Percentiles rank a stretch among this genome's conserved stretches.
These are phyloP conservation scores for Pestalotiopsis sp. DNA, from an alignment of 2,329 filamentous ascomycete species.

Conservation along the genomic window DNA sequence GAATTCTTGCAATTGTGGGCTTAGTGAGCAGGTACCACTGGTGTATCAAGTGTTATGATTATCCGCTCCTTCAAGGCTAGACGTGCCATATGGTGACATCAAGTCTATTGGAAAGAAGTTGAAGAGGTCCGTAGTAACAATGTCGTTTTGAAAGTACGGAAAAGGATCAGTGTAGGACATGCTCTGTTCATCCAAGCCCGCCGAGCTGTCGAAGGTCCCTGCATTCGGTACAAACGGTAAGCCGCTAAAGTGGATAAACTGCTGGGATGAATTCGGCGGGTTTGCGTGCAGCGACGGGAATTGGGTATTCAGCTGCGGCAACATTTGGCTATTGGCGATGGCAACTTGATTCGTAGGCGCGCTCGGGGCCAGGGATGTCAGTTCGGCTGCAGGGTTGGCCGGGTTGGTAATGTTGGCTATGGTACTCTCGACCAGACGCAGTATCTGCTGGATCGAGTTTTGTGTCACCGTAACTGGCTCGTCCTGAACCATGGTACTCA, in stretches of 20 bases:
- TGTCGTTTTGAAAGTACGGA: constrained; percentile 6
- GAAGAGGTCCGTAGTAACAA: constrained; percentile 6
- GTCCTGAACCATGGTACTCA: constrained; percentile 25
- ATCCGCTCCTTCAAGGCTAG: constrained; percentile 1
- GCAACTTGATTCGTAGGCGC: not conserved
- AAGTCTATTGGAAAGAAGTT: constrained; percentile 7
- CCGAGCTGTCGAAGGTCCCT: not conserved
- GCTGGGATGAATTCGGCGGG: not conserved
- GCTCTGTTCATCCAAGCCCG: not conserved
- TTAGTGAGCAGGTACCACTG: not conserved
- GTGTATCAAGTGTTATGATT: constrained; percentile 2
- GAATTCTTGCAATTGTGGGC: not conserved
- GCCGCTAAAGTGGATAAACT: constrained; percentile 6
- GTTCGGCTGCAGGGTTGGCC: constrained; percentile 13
- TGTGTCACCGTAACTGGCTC: constrained; percentile 22
- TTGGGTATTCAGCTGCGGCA: constrained; percentile 19
- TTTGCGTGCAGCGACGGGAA: constrained; percentile 22
- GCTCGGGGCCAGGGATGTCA: not conserved
- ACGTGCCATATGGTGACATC: constrained; percentile 4
- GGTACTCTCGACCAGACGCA: constrained; percentile 24
- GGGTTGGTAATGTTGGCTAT: constrained; percentile 21
- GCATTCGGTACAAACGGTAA: not conserved
- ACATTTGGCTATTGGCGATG: not conserved
- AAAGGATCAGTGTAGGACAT: not conserved
- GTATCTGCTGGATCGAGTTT: constrained; percentile 22